Base-by-base conservation (phyloP, 176 grass and related monocot genomes). In the Hyparrhenia diplandra region DNA sequence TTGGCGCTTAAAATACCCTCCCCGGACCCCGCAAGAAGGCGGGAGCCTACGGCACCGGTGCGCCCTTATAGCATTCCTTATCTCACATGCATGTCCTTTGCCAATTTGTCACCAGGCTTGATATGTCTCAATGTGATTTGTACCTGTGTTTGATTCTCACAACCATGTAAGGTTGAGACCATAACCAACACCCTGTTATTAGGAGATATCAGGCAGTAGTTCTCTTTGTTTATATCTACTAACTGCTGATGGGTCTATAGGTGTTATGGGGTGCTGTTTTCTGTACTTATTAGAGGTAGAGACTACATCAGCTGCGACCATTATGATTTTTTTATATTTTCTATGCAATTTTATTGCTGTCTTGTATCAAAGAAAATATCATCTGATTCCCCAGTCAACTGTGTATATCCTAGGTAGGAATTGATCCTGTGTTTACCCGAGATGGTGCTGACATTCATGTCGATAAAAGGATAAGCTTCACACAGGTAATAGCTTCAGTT, bases 361-460 rank as follows among this genome's bases (percentile, higher is more conserved):
- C 30, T 86, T 66, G 37, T 73, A 45, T 82, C 28, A 84, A 59
- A 76, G 59, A 75, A 75, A 40, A 76, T 9, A 71, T 51, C 73
- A 67, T 85, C 41, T 80, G 29, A 86, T 84, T 77, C 23, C 85
- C 64, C 55, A 39, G 31, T 63, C 31, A 80, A 81, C 58, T 45
- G 61, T 83, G 40, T 49, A 67, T 89, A n/a, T 67, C 14, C 3
- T 87, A 98, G 95, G 92, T 98, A 79, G 90, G 65, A 80, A 89
- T 82, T 80, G 95, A 98, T 71, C 90, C 88, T 7, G 54, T 94
- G 63, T 98, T 93, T 87, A 47, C 60, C 52, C 86, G 92, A 89
- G 95, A 98, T 87, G 95, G 95, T 82, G 71, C 92, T 86, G 92
- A 98, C 54, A 81, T 98, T 27, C 86, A 98, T 79, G 90, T 98